These are phyloP conservation scores for Xylariales sp. DNA, from an alignment of 2,329 filamentous ascomycete genomes.

Conservation along the genomic window DNA sequence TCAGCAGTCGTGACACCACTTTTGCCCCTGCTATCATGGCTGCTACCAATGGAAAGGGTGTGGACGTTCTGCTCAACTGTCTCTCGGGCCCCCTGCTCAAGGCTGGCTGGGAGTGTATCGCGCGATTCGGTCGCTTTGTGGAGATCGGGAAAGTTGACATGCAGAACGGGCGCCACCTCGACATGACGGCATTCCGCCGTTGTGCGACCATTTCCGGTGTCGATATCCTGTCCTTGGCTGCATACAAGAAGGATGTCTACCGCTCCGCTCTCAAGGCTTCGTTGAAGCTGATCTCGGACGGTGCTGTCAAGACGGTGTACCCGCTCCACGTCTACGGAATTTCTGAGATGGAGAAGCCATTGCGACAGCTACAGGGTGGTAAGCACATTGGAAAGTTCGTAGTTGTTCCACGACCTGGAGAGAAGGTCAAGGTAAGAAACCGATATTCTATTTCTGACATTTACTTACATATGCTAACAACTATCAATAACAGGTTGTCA, in stretches of 20 bases:
- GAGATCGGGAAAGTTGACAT: conserved; percentile 24
- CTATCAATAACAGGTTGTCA: not conserved
- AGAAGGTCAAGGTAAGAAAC: too few relatives aligned
- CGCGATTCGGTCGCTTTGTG: conserved; percentile 24
- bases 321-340: too few relatives aligned
- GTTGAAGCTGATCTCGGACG: too few relatives aligned
- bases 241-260: too few relatives aligned
- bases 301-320: too few relatives aligned
- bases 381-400: conserved; percentile 13
- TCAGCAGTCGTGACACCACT: not conserved
- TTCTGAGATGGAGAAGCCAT: too few relatives aligned
- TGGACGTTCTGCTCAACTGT: conserved; percentile 6
- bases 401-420: conserved; percentile 11
- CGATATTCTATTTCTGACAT: too few relatives aligned
- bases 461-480: not conserved
- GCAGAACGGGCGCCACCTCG: conserved; percentile 22
- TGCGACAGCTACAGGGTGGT: conserved; percentile 14
- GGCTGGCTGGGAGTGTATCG: conserved; percentile 21
- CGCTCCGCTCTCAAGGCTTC: too few relatives aligned
- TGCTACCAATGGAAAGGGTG: not conserved
- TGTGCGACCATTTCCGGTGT: too few relatives aligned
- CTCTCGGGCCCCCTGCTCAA: conserved; percentile 16
- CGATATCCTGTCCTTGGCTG: too few relatives aligned
- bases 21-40: not conserved
- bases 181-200: conserved; percentile 22